phyloP scores from a whole-genome alignment of 805 yeast species.

The Maudiozyma barnettii region DNA sequence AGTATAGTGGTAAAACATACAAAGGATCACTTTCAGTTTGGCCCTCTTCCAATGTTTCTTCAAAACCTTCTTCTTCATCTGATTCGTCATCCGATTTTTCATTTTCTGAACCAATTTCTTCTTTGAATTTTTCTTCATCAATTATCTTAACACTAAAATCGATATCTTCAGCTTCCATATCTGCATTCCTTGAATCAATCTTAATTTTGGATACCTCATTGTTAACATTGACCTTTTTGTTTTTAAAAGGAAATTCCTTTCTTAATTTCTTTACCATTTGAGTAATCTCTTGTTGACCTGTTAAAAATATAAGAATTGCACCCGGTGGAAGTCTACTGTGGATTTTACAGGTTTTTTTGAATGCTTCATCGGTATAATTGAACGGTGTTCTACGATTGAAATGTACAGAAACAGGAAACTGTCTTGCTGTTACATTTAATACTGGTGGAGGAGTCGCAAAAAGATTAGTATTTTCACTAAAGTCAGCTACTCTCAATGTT shows the following conservation, averaged over 20 bases:
- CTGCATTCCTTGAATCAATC: slow-evolving; percentile 51
- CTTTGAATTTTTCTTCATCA: slow-evolving; percentile 29
- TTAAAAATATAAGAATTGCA: slow-evolving; percentile 81
- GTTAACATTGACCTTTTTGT: slow-evolving; percentile 20
- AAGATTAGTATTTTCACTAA: slow-evolving; percentile 66
- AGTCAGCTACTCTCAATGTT: slow-evolving; percentile 86
- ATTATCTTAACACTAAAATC: slow-evolving; percentile 50
- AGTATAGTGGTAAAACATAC: slow-evolving; percentile 85
- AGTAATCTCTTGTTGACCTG: slow-evolving; percentile 90
- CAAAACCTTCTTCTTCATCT: slow-evolving; percentile 48
- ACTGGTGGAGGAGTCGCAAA: slow-evolving; percentile 78
- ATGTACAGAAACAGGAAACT: slow-evolving; percentile 86
- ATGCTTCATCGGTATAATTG: slow-evolving; percentile 81
- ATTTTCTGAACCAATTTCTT: slow-evolving; percentile 26
- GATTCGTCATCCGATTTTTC: slow-evolving; percentile 34
- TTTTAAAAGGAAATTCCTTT: slow-evolving; percentile 51
- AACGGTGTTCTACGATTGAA: slow-evolving; percentile 71
- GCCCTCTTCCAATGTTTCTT: slow-evolving; percentile 61
- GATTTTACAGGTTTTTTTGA: slow-evolving; percentile 74
- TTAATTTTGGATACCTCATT: slow-evolving; percentile 36
- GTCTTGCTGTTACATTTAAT: slow-evolving; percentile 83
- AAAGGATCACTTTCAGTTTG: slow-evolving; percentile 70
- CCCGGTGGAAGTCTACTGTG: slow-evolving; percentile 86
- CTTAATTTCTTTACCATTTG: slow-evolving; percentile 62
- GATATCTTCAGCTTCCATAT: slow-evolving; percentile 78